These are phyloP conservation scores for Epithemia pelagica DNA, from an alignment of 108 stramenopile species.

Conservation along the genomic window DNA sequence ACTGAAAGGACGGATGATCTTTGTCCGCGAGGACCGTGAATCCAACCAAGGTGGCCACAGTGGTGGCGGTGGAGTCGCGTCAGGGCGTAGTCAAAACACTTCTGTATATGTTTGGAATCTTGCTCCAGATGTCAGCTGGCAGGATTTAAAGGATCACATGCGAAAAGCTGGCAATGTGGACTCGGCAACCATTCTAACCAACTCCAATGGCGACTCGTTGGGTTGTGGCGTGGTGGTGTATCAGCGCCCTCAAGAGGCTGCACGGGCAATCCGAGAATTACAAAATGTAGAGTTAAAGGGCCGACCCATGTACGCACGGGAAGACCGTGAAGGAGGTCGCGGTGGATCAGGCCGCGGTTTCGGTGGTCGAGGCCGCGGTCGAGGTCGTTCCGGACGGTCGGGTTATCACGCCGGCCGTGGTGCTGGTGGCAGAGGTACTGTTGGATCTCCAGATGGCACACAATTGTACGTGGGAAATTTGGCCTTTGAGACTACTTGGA, in stretches of 20 bases:
- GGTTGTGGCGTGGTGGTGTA: slow-evolving; percentile 93
- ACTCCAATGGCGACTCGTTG: slow-evolving; percentile 71
- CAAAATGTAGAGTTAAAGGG: slow-evolving; percentile 76
- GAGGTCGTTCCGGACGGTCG: slow-evolving; percentile 15
- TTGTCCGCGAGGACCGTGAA: slow-evolving; percentile 81
- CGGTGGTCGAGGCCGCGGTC: slow-evolving; percentile 29
- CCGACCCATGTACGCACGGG: slow-evolving; percentile 79
- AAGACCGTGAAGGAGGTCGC: slow-evolving; percentile 58
- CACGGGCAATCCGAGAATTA: slow-evolving; percentile 78
- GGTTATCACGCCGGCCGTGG: slow-evolving; percentile 14
- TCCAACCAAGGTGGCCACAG: slow-evolving; percentile 17
- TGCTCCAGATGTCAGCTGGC: slow-evolving; percentile 78
- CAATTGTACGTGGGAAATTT: slow-evolving; percentile 86
- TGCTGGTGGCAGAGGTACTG: slow-evolving; percentile 12
- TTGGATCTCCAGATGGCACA: slow-evolving; percentile 15
- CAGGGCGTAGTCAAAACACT: slow-evolving; percentile 14
- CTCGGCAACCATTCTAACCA: slow-evolving; percentile 80
- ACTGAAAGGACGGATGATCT: slow-evolving; percentile 70
- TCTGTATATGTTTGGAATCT: slow-evolving; percentile 85
- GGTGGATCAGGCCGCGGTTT: slow-evolving; percentile 34
- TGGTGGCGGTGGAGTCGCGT: slow-evolving; percentile 26
- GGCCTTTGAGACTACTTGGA: slow-evolving; percentile 67
- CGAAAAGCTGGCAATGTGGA: slow-evolving; percentile 83
- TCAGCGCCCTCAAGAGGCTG: slow-evolving; percentile 82
- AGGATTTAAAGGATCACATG: slow-evolving; percentile 95